Evolutionary conservation across 129 eudicot species (phyloP), one percentile per base, ranked within the genome.

Genomic region (Chrysanthemum lavandulifolium): DNA sequence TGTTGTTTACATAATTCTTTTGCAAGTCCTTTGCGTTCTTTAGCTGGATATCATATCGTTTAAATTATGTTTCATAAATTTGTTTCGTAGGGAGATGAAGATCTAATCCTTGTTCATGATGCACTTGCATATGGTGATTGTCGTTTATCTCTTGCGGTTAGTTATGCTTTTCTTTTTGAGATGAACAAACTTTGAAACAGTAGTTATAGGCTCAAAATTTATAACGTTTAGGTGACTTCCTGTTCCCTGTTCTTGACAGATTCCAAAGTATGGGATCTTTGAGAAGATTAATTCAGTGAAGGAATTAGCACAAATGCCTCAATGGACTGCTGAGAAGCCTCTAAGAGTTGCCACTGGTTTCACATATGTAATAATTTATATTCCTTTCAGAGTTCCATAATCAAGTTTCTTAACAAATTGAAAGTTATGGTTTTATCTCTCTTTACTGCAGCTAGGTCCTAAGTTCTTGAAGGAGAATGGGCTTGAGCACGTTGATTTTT

Each of bases 191-290:
- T 29, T 12, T 10, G 8, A 56, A 69, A 14, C 59, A 49, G 13
- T 49, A 36, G 13, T 61, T 49, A 13, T 7, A 43, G 53, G 48
- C 51, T 50, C 33, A 31, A 16, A 51, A 5, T 67, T 13, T 25
- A 18, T 60, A 12, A 52, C 2, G 10, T 36, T 58, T 55, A 50
- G 27, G 49, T 63, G 77, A 63, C 56, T 64, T 58, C 15, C 45
- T 27, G 56, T 65, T 56, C 53, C 4, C 5, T 49, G 27, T 29
- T 73, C 10, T 73, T 65, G 49, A 63, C 71, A 92, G 98, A 92
- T 92, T 75, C 98, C 98, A 59, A 87, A 89, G 78, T 92, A 89
- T 83, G 98, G 96, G 61, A 89, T 92, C n/a, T 92, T 92, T 80
- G 98, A 92, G 85, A 92, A 85, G 50, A 84, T 92, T 65, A 92